Evolutionary conservation across 306 rosid species (phyloP), one percentile per base, ranked within the genome.

Genomic region (Gleditsia sinensis): DNA sequence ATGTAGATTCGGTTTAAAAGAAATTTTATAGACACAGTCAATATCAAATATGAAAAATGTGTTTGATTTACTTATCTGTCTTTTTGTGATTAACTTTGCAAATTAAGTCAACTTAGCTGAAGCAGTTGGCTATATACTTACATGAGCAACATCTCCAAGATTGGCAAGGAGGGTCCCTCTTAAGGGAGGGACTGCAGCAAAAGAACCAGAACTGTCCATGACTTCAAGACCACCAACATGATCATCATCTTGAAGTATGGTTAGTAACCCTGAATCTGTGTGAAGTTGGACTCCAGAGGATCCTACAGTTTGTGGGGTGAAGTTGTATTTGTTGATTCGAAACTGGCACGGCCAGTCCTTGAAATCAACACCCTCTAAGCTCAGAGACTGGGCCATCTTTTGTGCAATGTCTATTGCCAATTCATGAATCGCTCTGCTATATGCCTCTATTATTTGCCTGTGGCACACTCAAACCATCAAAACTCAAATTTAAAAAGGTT

Each of bases 171-270:
- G 66, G 20, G 86, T 51, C 12, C 86, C 87, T 7, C 75, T 14
- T 34, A 53, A 59, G 28, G 89, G 78, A 56, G 76, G 72, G 4
- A 83, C 75, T 0, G 68, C 20, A 20, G 74, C 65, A 42, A 75
- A 78, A 5, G 60, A 65, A 16, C 81, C 83, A 24, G 65, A 72
- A 32, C 43, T 57, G 71, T 81, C 61, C 84, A 81, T 75, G 34
- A 72, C 61, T 78, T 83, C 83, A 13, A 81, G 88, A 3, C 87
- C 90, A 33, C 81, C 76, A 27, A 88, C 88, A 9, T 33, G 48
- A 53, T 88, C 86, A 71, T 88, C 88, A 1, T 85, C 92, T 70
- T 83, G 92, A 65, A 88, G 85, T 54, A 83, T 28, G 28, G 92
- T 85, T 3, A 88, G 17, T 19, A 85, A 85, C 1, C 86, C 83